Evolutionary conservation across 2,329 filamentous ascomycete genomes (phyloP), one percentile per base, ranked within the genome.

Genomic region (Nectriaceae sp.): DNA sequence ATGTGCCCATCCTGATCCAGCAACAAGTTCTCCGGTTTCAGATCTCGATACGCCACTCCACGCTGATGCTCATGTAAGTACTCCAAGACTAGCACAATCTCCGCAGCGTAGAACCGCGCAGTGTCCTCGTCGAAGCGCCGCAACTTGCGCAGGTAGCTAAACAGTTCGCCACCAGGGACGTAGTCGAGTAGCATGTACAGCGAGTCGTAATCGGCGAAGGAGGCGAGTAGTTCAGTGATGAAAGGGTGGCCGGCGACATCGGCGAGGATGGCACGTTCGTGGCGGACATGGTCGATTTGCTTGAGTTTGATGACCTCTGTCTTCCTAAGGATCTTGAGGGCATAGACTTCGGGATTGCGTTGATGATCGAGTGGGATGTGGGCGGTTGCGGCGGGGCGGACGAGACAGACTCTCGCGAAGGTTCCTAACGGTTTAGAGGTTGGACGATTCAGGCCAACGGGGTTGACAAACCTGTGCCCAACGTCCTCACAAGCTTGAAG

Each of bases 121-220:
- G 85, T 88, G 40, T 82, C 74, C 67, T 93, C 89, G 64, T 90
- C 87, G 70, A 94, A 94, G 54, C 88, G 84, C 53, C 88, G 82
- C 55, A 87, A 83, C 69, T 88, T 84, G 56, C 89, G 83, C 39
- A 94, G 76, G 63, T 93, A 93, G 61, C 84, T 90, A 69, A 94
- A 93, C 33, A 94, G 83, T 73, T 94, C 89, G 65, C 89, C 89
- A 47, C 89, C 89, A 44, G 88, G 89, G 57, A 90, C 85, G 67
- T 91, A 92, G 70, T 91, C 88, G 61, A 92, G 85, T 56, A 93
- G 79, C 80, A 93, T 88, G 66, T 93, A 93, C 37, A 93, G 74
- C 16, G 86, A 89, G 62, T 91, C 87, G 60, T 77, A 75, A 70
- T 93, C 89, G 64, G 89, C 85, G 73, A 93, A 94, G 56, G 88